A percentile compares a stretch with the other conserved stretches of the same genome.
phyloP scores from a whole-genome alignment of 1,139 yeast genomes.

The Geotrichum armillariae region DNA sequence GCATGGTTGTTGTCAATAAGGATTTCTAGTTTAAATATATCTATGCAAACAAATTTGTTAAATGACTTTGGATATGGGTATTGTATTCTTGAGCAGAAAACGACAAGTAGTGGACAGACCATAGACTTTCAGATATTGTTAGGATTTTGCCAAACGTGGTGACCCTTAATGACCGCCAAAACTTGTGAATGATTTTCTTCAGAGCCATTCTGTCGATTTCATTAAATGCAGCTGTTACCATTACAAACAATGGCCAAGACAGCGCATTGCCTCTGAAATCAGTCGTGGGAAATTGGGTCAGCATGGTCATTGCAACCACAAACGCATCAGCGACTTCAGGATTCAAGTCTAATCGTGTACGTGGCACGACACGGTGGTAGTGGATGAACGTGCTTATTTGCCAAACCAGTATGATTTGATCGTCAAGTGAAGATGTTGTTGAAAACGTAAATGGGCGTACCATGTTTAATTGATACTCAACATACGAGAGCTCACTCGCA shows the following conservation, averaged over 20 bases:
- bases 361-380: not conserved
- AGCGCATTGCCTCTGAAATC: slow-evolving; percentile 17
- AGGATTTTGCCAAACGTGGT: slow-evolving; percentile 17
- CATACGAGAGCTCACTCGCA: not conserved
- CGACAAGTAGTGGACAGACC: slow-evolving; percentile 3
- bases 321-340: slow-evolving; percentile 1
- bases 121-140: not conserved
- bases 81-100: slow-evolving; percentile 4
- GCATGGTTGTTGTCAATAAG: slow-evolving; percentile 20
- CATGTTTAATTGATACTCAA: not conserved
- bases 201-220: not conserved
- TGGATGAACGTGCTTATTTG: slow-evolving; percentile 10
- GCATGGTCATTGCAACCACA: not conserved
- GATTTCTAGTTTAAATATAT: too few species aligned
- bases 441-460: not conserved
- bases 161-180: slow-evolving; percentile 11
- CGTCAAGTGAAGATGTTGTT: not conserved
- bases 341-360: slow-evolving; percentile 9
- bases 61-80: slow-evolving; percentile 5
- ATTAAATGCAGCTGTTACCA: slow-evolving; percentile 5
- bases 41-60: slow-evolving; percentile 9
- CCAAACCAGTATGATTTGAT: slow-evolving; percentile 8
- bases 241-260: slow-evolving; percentile 16
- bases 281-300: slow-evolving; percentile 2
- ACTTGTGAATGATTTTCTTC: not conserved